Conservation (phyloP, 352 stramenopile genomes). For the Pythium sukuiense region DNA sequence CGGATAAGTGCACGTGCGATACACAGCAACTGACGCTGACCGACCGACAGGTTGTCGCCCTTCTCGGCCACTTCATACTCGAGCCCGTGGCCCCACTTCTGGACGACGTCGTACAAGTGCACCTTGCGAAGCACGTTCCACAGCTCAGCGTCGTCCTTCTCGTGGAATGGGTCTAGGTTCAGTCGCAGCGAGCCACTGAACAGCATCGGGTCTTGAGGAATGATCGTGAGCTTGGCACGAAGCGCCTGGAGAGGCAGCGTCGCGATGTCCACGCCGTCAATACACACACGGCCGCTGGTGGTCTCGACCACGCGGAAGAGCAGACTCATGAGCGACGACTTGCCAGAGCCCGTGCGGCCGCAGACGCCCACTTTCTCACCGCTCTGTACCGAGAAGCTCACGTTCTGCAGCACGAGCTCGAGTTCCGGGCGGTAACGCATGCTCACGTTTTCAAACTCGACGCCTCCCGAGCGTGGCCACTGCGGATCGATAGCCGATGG, state of each 20-base stretch:
- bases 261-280: slow-evolving; percentile 87
- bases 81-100: slow-evolving; percentile 37
- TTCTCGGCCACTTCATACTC: slow-evolving; percentile 84
- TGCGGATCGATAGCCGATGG: not conserved
- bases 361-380: slow-evolving; percentile 78
- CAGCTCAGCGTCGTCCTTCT: slow-evolving; percentile 60
- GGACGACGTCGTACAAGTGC: slow-evolving; percentile 50
- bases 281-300: slow-evolving; percentile 54
- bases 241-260: slow-evolving; percentile 31
- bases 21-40: slow-evolving; percentile 91
- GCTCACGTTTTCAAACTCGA: slow-evolving; percentile 88
- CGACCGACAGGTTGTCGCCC: slow-evolving; percentile 90
- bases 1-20: slow-evolving; percentile 88
- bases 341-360: slow-evolving; percentile 65
- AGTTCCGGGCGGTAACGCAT: slow-evolving; percentile 83
- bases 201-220: slow-evolving; percentile 93
- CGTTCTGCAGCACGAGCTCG: slow-evolving; percentile 42
- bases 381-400: slow-evolving; percentile 50
- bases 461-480: slow-evolving; percentile 39
- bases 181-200: slow-evolving; percentile 84
- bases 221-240: slow-evolving; percentile 42
- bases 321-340: slow-evolving; percentile 36
- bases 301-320: slow-evolving; percentile 35
- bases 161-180: slow-evolving; percentile 89
- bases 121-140: slow-evolving; percentile 59